Base-by-base conservation (phyloP, 2,329 filamentous ascomycete genomes). In the Diaporthe sp. region DNA sequence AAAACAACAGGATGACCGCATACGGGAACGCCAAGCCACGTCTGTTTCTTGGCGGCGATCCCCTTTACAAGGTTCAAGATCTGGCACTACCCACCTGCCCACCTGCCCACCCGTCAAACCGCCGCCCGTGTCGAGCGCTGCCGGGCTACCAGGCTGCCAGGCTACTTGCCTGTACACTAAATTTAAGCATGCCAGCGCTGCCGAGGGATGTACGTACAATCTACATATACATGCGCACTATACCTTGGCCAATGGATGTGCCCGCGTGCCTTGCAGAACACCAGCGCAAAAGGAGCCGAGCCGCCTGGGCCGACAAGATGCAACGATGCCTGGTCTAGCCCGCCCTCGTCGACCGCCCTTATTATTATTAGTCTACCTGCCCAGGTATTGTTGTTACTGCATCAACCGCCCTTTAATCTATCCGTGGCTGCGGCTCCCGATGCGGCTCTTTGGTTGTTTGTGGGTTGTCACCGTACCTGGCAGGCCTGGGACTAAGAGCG, bases 11-110 rank as follows among this genome's bases (percentile, higher is more conserved):
- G 8, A 61, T 61, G 57, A 39, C 37, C 37, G 62, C 42, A 19
- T 67, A 44, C 62, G 61, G 61, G 61, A 67, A 49, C 62, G 62
- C 62, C 62, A 67, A 67, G 62, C 44, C 44, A 51, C 12, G 28
- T 67, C 62, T 67, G 44, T 19, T 28, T 37, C 62, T 67, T 67
- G 62, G 62, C 62, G 62, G 44, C 62, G 62, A 67, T 67, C 62
- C 44, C 62, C 62, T 67, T 67, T 34, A 46, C 61, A 65, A 65
- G 61, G 61, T 67, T 61, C 34, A 6, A 42, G 57, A 42, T 39
- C 34, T 53, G 49, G 49, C 49, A 53, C 49, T n/a, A 22, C 46
- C 46, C 44, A 22, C 44, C 19, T 49, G 44, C 49, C 49, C n/a
- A 15, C 49, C 34, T 39, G n/a, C 25, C 42, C 42, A 49, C 42